Percentiles rank a stretch among this genome's conserved stretches.
Conservation (phyloP, 139 green algal species). For the Auxenochlorella pyrenoidosa region DNA sequence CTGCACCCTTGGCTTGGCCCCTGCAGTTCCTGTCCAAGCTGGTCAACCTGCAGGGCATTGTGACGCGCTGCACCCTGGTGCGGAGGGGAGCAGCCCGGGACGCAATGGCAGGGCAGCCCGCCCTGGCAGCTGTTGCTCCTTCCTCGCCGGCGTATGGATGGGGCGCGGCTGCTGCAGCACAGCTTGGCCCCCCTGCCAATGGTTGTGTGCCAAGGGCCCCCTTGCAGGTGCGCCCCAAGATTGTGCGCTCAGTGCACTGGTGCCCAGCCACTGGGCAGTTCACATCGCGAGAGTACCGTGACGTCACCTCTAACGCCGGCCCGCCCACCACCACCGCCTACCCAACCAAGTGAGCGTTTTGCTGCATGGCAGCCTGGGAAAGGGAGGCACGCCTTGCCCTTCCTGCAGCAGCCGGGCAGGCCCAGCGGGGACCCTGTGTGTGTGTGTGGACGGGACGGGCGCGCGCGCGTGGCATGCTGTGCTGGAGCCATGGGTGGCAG, state of each 20-base stretch:
- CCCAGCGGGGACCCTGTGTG: too few species aligned
- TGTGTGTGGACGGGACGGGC: too few species aligned
- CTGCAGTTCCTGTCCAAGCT: constrained; percentile 81
- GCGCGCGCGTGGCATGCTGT: too few species aligned
- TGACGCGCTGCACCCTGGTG: constrained; percentile 93
- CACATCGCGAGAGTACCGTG: constrained; percentile 85
- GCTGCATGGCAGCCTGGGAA: background rate
- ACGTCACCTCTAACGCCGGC: constrained; percentile 87
- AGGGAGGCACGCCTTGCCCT: background rate
- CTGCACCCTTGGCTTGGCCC: too few species aligned
- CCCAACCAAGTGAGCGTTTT: constrained; percentile 62
- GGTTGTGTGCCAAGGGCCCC: too few species aligned
- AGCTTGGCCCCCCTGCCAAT: too few species aligned
- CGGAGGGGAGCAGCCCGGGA: too few species aligned
- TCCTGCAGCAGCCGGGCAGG: background rate
- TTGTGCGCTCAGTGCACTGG: constrained; percentile 92
- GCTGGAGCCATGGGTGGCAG: background rate
- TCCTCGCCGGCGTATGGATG: too few species aligned
- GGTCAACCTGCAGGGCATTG: constrained; percentile 94
- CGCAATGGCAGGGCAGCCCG: too few species aligned
- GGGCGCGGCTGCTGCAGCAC: too few species aligned
- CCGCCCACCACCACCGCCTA: constrained; percentile 76
- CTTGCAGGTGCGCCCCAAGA: constrained; percentile 76
- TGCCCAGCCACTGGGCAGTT: constrained; percentile 80
- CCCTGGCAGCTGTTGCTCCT: too few species aligned